Evolutionary conservation across 345 rosid genomes (phyloP).

Genomic region (Tarenaya hassleriana): DNA sequence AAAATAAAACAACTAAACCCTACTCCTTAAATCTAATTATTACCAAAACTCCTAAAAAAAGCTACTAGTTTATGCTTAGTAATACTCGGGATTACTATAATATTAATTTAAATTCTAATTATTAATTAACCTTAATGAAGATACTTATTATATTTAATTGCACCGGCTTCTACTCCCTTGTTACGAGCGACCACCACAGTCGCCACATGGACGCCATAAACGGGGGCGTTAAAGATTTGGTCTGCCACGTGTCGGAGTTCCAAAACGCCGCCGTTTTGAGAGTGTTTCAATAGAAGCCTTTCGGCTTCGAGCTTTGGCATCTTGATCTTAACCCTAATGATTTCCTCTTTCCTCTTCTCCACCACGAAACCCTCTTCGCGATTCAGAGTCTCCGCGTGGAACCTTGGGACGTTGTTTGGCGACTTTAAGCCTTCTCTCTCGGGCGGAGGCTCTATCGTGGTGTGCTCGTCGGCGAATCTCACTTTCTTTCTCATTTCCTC

Average conservation of each 20-base stretch:
- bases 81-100: no score
- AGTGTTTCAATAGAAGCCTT: constrained; percentile 37
- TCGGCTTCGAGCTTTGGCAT: constrained; percentile 60
- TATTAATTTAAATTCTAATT: no score
- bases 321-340: constrained; percentile 50
- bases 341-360: constrained; percentile 16
- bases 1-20: no score
- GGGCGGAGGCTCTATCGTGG: constrained; percentile 19
- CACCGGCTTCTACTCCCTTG: constrained; percentile 7
- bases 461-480: not conserved
- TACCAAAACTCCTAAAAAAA: no score
- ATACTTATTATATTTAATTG: not conserved
- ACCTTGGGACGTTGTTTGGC: constrained; percentile 30
- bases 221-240: constrained; percentile 40
- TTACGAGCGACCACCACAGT: constrained; percentile 23
- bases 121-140: no score
- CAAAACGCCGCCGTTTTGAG: constrained; percentile 40
- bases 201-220: constrained; percentile 32
- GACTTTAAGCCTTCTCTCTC: constrained; percentile 13
- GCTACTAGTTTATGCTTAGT: no score
- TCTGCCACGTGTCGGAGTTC: constrained; percentile 41
- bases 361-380: constrained; percentile 8
- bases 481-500: constrained; percentile 6
- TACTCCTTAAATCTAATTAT: no score
- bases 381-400: constrained; percentile 26